phyloP scores from a whole-genome alignment of 768 basidiomycete genomes.

The Lactarius tabidus region DNA sequence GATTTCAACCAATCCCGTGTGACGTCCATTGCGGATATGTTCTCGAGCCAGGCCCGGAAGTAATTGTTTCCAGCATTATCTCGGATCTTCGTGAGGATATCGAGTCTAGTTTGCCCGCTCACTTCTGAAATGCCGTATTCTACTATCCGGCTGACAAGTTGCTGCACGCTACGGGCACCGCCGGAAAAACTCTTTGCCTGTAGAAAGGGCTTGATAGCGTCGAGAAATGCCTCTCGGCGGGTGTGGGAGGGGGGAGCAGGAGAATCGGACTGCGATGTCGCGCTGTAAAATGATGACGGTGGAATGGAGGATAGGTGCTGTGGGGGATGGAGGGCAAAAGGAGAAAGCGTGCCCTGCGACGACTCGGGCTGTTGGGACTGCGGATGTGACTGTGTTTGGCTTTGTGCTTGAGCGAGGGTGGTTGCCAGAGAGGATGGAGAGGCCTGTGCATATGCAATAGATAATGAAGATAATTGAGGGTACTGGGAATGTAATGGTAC shows the following conservation, averaged over 20 bases:
- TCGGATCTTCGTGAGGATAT: constrained; percentile 76
- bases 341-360: constrained; percentile 52
- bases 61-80: constrained; percentile 85
- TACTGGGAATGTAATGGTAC: constrained; percentile 38
- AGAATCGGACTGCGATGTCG: constrained; percentile 31
- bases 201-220: constrained; percentile 52
- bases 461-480: constrained; percentile 33
- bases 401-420: constrained; percentile 17
- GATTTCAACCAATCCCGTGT: constrained; percentile 80
- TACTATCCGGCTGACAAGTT: constrained; percentile 54
- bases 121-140: constrained; percentile 62
- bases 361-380: constrained; percentile 29
- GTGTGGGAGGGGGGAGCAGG: constrained; percentile 42
- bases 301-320: constrained; percentile 31
- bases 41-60: constrained; percentile 83
- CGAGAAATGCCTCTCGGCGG: constrained; percentile 51
- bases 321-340: constrained; percentile 63
- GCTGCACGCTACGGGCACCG: constrained; percentile 57
- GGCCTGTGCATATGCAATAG: constrained; percentile 30
- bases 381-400: constrained; percentile 30
- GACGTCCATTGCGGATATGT: constrained; percentile 67
- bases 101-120: constrained; percentile 58
- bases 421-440: constrained; percentile 19
- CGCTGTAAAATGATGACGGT: constrained; percentile 39
- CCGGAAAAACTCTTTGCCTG: constrained; percentile 59